Evolutionary conservation across 2,329 filamentous ascomycete genomes (phyloP).

Genomic region (Pseudogymnoascus sp.): DNA sequence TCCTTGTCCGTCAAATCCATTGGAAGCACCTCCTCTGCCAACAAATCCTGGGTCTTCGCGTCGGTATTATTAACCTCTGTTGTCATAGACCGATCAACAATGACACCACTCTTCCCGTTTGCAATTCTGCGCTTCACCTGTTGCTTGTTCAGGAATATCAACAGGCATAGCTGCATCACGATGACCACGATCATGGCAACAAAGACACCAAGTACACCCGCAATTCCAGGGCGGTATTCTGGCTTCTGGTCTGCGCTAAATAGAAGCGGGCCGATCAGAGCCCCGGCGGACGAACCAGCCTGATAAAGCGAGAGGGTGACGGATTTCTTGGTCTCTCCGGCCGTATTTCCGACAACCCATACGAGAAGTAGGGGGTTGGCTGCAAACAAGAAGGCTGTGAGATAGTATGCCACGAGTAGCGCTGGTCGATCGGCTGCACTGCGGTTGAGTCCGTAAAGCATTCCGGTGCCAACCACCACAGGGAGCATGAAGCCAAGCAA

Average conservation of each 20-base stretch:
- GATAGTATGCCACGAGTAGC: conserved; percentile 54
- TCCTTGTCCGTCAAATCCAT: conserved; percentile 55
- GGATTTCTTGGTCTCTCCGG: conserved; percentile 59
- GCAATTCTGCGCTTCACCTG: conserved; percentile 46
- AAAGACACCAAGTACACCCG: conserved; percentile 47
- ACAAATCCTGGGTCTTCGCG: neutral
- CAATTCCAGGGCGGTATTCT: conserved; percentile 48
- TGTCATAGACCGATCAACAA: conserved; percentile 57
- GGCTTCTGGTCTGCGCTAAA: conserved; percentile 52
- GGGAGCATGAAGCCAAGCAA: conserved; percentile 47
- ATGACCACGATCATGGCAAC: conserved; percentile 45
- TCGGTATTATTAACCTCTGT: neutral
- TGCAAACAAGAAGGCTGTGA: conserved; percentile 58
- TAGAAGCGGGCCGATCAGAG: conserved; percentile 58
- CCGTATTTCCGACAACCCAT: conserved; percentile 64
- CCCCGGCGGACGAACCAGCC: conserved; percentile 52
- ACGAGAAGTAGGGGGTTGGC: conserved; percentile 58
- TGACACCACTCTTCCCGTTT: conserved; percentile 52
- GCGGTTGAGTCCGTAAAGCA: conserved; percentile 48
- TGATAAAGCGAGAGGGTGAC: conserved; percentile 57
- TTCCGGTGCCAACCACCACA: conserved; percentile 50
- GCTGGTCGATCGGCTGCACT: conserved; percentile 36
- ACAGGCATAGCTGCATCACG: conserved; percentile 44
- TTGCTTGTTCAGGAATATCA: conserved; percentile 48
- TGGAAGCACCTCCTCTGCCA: conserved; percentile 25